These are phyloP conservation scores for Calonectria montana DNA, from an alignment of 2,329 filamentous ascomycete genomes.

Conservation along the genomic window DNA sequence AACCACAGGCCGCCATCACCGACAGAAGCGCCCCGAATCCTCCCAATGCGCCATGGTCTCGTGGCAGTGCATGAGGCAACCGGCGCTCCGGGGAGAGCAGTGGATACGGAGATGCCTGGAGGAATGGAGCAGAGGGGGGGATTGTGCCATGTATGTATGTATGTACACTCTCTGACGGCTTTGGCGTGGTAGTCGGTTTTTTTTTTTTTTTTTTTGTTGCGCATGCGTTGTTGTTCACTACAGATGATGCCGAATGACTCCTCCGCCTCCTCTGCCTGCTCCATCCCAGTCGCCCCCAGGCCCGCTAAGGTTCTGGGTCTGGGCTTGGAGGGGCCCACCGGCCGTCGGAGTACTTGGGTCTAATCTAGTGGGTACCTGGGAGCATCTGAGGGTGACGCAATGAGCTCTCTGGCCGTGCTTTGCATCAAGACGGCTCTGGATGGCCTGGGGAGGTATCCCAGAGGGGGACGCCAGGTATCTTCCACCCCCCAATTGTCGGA, in stretches of 20 bases:
- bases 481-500: constrained; percentile 3
- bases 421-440: not conserved
- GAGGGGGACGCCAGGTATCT: constrained; percentile 22
- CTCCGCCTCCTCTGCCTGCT: not conserved
- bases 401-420: not conserved
- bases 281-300: constrained; percentile 5
- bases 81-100: constrained; percentile 27
- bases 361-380: constrained; percentile 1
- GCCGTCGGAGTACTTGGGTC: constrained; percentile 7
- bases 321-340: constrained; percentile 1
- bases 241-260: constrained; percentile 8
- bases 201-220: not conserved
- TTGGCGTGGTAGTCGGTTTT: not conserved
- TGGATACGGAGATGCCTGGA: constrained; percentile 21
- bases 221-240: not conserved
- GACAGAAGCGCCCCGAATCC: constrained; percentile 19
- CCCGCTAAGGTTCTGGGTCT: constrained; percentile 12
- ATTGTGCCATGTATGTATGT: not conserved
- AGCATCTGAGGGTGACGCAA: constrained; percentile 4
- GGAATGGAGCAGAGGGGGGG: constrained; percentile 9
- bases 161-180: constrained; percentile 1
- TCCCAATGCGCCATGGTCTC: constrained; percentile 41
- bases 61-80: constrained; percentile 48
- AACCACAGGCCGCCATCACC: constrained; percentile 21
- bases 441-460: constrained; percentile 15